Conservation (phyloP, 2,329 filamentous ascomycete genomes). For the Dendrostoma leiphaemia region DNA sequence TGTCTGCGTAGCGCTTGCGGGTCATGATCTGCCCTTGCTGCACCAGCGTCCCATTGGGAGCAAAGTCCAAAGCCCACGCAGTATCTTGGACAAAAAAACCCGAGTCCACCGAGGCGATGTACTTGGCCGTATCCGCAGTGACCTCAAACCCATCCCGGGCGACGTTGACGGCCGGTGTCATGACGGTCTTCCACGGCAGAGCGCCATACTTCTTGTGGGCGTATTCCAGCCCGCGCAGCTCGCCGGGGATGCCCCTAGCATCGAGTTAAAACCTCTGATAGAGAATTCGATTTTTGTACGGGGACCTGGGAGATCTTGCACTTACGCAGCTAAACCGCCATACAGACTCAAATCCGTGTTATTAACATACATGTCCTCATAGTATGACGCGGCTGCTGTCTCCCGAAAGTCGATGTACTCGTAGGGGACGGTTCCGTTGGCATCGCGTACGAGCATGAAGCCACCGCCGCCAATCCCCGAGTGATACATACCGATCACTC, state of each 20-base stretch:
- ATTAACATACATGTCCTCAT: slow-evolving; percentile 77
- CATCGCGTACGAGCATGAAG: slow-evolving; percentile 69
- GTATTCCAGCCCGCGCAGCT: slow-evolving; percentile 71
- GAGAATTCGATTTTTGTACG: too few relatives aligned
- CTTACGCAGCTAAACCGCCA: slow-evolving; percentile 71
- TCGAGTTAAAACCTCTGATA: too few relatives aligned
- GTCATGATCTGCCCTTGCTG: slow-evolving; percentile 72
- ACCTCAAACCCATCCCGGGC: slow-evolving; percentile 73
- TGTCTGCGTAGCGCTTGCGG: slow-evolving; percentile 70
- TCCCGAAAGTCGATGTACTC: slow-evolving; percentile 86
- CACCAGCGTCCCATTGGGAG: slow-evolving; percentile 67
- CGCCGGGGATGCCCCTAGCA: slow-evolving; percentile 66
- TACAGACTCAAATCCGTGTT: slow-evolving; percentile 61
- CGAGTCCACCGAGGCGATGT: slow-evolving; percentile 57
- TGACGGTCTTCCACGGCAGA: slow-evolving; percentile 63
- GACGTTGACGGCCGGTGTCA: slow-evolving; percentile 68
- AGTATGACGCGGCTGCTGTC: slow-evolving; percentile 75
- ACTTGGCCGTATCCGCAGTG: slow-evolving; percentile 66
- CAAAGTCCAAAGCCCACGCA: slow-evolving; percentile 81
- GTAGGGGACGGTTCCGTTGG: slow-evolving; percentile 65
- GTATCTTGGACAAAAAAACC: slow-evolving; percentile 69
- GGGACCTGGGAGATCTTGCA: slow-evolving; percentile 42
- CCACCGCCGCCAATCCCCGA: slow-evolving; percentile 75
- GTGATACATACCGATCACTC: slow-evolving; percentile 64
- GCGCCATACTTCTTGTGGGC: slow-evolving; percentile 67